A percentile compares a stretch with the other conserved stretches of the same genome.
Evolutionary conservation across 2,329 filamentous ascomycete species (phyloP).

Genomic region (Trichoderma arundinaceum): DNA sequence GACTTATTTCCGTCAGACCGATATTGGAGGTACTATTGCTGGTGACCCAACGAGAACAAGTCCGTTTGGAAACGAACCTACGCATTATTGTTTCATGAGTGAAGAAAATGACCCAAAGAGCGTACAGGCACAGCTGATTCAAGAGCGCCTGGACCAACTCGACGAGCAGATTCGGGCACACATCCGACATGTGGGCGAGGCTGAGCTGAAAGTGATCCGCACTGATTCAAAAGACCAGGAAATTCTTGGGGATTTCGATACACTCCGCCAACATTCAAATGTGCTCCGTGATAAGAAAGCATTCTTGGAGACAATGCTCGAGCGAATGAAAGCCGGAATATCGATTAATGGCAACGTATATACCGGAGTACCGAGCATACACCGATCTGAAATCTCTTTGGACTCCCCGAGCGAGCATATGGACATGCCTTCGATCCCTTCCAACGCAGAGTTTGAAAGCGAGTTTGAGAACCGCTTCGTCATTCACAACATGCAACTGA

Average conservation of each 20-base stretch:
- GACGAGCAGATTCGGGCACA: constrained; percentile 79
- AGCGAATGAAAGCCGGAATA: constrained; percentile 52
- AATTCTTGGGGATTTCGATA: constrained; percentile 64
- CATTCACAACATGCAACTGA: constrained; percentile 94
- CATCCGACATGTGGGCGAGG: constrained; percentile 72
- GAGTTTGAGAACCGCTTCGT: constrained; percentile 99
- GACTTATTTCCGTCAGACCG: constrained; percentile 96
- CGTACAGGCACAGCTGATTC: constrained; percentile 86
- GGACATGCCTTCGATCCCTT: constrained; percentile 70
- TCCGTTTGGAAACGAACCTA: constrained; percentile 90
- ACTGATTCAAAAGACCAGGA: constrained; percentile 56
- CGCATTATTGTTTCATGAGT: constrained; percentile 95
- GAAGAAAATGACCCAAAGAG: constrained; percentile 84
- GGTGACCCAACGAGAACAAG: constrained; percentile 84
- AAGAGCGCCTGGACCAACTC: constrained; percentile 78
- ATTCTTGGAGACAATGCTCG: constrained; percentile 64
- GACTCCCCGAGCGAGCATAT: constrained; percentile 61
- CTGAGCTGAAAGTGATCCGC: constrained; percentile 69
- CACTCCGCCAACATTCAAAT: constrained; percentile 59
- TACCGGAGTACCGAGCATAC: constrained; percentile 38
- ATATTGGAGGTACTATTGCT: constrained; percentile 79
- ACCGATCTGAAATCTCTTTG: constrained; percentile 49
- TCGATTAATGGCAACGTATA: constrained; percentile 40
- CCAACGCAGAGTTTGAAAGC: constrained; percentile 81
- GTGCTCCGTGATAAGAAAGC: constrained; percentile 63